Conservation (phyloP, 2,329 filamentous ascomycete genomes). For the Pseudocercospora musae region DNA sequence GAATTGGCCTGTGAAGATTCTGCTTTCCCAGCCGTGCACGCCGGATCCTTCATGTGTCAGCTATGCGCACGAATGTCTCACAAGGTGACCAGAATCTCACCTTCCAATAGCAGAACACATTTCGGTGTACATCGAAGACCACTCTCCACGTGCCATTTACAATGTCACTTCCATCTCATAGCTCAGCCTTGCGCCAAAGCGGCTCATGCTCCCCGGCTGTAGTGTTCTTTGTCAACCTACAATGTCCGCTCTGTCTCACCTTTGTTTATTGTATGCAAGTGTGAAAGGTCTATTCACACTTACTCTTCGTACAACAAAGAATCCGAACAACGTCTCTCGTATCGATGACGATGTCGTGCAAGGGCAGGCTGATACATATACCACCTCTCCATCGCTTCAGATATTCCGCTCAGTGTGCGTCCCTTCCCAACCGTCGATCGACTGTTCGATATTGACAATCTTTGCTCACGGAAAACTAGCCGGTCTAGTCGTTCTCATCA, state of each 20-base stretch:
- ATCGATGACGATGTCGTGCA: neutral
- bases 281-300: neutral
- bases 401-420: neutral
- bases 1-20: neutral
- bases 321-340: neutral
- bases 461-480: neutral
- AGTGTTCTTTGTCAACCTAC: neutral
- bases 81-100: neutral
- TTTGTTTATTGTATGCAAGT: neutral
- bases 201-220: neutral
- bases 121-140: neutral
- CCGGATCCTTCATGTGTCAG: neutral
- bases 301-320: neutral
- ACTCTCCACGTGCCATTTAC: neutral
- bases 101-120: neutral
- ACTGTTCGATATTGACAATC: neutral
- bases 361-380: neutral
- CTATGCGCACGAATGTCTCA: neutral
- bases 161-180: neutral
- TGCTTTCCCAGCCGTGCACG: neutral
- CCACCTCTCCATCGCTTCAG: neutral
- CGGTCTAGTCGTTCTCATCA: neutral
- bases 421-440: neutral
- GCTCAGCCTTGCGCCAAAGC: neutral
- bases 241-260: neutral